Evolutionary conservation across 768 basidiomycete genomes (phyloP).

Genomic region (Suillus paluster): DNA sequence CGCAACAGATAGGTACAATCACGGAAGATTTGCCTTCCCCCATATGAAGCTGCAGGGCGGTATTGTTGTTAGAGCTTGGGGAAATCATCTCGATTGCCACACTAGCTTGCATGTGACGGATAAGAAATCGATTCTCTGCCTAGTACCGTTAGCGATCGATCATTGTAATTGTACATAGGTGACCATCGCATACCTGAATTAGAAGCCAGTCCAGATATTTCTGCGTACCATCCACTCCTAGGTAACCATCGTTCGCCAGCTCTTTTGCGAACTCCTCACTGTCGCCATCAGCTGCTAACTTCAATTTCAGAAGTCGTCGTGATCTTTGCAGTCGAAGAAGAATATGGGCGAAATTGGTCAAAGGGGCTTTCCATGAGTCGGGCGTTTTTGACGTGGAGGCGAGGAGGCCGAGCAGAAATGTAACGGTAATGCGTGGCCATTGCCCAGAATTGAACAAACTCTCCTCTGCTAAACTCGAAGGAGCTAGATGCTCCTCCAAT

Average conservation of each 20-base stretch:
- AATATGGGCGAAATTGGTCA: slow-evolving; percentile 33
- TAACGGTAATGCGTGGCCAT: slow-evolving; percentile 41
- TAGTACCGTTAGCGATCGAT: slow-evolving; percentile 19
- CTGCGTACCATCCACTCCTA: slow-evolving; percentile 19
- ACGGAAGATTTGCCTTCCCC: slow-evolving; percentile 56
- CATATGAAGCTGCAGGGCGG: slow-evolving; percentile 55
- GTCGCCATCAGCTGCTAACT: slow-evolving; percentile 14
- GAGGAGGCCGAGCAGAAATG: slow-evolving; percentile 33
- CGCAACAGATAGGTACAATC: slow-evolving; percentile 37
- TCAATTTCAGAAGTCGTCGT: slow-evolving; percentile 35
- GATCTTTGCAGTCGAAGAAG: slow-evolving; percentile 39
- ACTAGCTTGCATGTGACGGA: slow-evolving; percentile 30
- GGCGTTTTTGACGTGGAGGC: slow-evolving; percentile 20
- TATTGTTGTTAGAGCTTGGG: slow-evolving; percentile 35
- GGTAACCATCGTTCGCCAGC: slow-evolving; percentile 19
- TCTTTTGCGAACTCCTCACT: slow-evolving; percentile 21
- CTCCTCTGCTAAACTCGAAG: slow-evolving; percentile 13
- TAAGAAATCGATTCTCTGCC: slow-evolving; percentile 30
- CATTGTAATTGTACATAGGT: not conserved
- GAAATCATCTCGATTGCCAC: slow-evolving; percentile 38
- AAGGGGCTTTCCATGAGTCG: slow-evolving; percentile 30
- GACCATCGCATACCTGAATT: slow-evolving; percentile 17
- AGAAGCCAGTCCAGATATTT: slow-evolving; percentile 24
- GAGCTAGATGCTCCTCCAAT: slow-evolving; percentile 18
- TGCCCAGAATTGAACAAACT: slow-evolving; percentile 23